Evolutionary conservation across 1,139 yeast genomes (phyloP).

Genomic region (Entelexis sorbosivorans): DNA sequence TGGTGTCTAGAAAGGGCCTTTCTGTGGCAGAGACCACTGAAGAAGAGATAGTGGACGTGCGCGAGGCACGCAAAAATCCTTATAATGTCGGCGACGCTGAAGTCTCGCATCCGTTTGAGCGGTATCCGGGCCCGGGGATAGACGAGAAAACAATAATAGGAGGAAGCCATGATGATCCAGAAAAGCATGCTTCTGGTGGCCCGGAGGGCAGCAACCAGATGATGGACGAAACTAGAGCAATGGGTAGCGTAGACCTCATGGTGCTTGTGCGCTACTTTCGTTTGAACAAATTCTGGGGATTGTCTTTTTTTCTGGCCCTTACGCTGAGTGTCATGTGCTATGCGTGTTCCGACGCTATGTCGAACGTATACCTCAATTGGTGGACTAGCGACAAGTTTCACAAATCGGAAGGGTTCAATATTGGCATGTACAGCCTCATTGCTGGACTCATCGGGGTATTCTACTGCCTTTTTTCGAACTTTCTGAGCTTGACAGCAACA

Average conservation of each 20-base stretch:
- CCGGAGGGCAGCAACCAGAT: not conserved
- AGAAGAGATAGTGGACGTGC: not conserved
- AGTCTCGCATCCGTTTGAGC: not conserved
- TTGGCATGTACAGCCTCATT: constrained; percentile 15
- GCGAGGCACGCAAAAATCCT: not conserved
- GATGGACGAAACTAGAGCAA: constrained; percentile 12
- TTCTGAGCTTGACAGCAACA: constrained; percentile 1
- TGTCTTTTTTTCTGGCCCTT: not conserved
- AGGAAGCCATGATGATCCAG: not conserved
- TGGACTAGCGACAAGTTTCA: constrained; percentile 13
- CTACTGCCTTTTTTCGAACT: not conserved
- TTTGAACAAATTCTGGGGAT: not conserved
- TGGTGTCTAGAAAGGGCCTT: not conserved
- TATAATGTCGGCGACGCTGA: not conserved
- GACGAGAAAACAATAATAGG: not conserved
- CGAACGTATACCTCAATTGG: constrained; percentile 11
- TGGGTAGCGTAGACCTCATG: constrained; percentile 9
- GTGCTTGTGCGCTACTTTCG: constrained; percentile 9
- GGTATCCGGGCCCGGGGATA: not conserved
- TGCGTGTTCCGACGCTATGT: constrained; percentile 7
- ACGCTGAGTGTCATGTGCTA: not conserved
- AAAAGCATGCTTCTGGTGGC: not conserved
- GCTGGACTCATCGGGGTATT: not conserved
- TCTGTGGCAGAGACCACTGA: not conserved
- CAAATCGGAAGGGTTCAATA: constrained; percentile 10